A percentile compares a stretch with the other conserved stretches of the same genome.
These are phyloP conservation scores for Ceratocystis albifundus DNA, from an alignment of 2,329 filamentous ascomycete genomes.

Conservation along the genomic window DNA sequence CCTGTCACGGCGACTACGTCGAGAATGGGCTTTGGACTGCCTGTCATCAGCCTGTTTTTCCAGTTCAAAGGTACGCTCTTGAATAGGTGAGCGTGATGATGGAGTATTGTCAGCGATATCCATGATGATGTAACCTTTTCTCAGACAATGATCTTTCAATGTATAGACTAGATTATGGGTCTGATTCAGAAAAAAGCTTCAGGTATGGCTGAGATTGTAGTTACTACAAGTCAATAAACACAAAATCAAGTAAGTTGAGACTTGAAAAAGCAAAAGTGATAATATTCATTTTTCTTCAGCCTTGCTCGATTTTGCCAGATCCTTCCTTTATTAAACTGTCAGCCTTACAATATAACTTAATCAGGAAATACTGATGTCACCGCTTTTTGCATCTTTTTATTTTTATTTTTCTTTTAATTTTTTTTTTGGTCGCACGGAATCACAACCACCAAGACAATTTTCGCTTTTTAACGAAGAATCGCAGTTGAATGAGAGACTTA, in stretches of 20 bases:
- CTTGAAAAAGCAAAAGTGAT: neutral
- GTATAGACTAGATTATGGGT: neutral
- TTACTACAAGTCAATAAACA: too few relatives aligned
- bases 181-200: neutral
- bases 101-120: neutral
- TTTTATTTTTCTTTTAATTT: too few relatives aligned
- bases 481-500: neutral
- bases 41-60: neutral
- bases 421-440: neutral
- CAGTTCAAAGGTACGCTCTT: neutral
- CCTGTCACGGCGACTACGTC: neutral
- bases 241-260: neutral
- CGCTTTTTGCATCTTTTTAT: neutral
- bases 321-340: neutral
- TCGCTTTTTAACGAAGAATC: constrained; percentile 5
- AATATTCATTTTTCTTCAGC: neutral
- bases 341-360: constrained; percentile 5
- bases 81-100: constrained; percentile 1
- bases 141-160: neutral
- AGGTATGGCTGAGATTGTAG: too few relatives aligned
- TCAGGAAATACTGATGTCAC: constrained; percentile 3
- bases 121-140: neutral
- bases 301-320: constrained; percentile 4
- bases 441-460: neutral
- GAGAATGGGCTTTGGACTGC: neutral